phyloP scores from a whole-genome alignment of 1,284 basidiomycete species.

The Stygiomarasmius scandens region DNA sequence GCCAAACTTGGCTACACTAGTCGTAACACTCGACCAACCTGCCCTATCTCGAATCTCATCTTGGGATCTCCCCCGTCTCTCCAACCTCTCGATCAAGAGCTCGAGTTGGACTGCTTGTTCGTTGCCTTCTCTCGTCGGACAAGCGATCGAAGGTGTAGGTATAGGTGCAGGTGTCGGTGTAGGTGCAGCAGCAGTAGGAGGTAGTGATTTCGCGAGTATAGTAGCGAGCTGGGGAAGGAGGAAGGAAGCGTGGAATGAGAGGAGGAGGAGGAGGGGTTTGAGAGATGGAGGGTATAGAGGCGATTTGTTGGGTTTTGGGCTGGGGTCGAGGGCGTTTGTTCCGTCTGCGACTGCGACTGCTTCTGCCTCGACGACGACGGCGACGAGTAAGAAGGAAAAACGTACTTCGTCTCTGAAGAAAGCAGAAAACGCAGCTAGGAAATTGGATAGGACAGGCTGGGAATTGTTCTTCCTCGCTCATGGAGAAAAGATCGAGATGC shows the following conservation, averaged over 20 bases:
- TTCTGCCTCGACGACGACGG: neutral
- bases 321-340: no score
- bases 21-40: no score
- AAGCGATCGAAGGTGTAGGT: no score
- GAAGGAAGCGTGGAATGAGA: neutral
- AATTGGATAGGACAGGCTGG: neutral
- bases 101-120: no score
- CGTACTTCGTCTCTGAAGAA: no score
- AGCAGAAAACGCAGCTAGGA: neutral
- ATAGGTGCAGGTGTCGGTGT: neutral
- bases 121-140: no score
- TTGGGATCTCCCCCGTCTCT: no score
- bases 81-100: no score
- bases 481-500: neutral
- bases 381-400: neutral
- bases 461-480: neutral
- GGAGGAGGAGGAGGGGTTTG: no score
- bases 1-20: neutral
- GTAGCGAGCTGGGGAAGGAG: constrained; percentile 43
- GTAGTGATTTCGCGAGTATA: constrained; percentile 23
- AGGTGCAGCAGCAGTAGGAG: neutral
- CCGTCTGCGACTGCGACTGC: neutral
- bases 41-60: no score
- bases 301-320: no score
- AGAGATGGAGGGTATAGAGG: no score